phyloP scores from a whole-genome alignment of 2,329 filamentous ascomycete genomes.

The Piedraia hortae region DNA sequence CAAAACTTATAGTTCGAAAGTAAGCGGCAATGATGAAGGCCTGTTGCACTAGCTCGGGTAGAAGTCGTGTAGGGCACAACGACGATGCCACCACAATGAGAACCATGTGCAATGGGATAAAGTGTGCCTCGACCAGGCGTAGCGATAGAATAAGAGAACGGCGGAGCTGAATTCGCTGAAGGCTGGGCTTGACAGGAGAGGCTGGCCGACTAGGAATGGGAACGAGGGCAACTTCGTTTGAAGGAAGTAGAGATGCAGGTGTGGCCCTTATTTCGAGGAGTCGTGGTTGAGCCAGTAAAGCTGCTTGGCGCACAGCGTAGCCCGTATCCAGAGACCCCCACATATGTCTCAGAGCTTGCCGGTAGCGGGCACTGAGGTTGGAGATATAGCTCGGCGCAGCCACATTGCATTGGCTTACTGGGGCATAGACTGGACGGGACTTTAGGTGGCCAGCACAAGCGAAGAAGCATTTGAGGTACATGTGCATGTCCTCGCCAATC shows the following conservation, averaged over 20 bases:
- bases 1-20: slow-evolving; percentile 32
- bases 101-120: slow-evolving; percentile 39
- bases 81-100: slow-evolving; percentile 35
- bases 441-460: slow-evolving; percentile 41
- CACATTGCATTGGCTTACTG: slow-evolving; percentile 47
- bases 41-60: slow-evolving; percentile 28
- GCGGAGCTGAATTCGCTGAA: too few relatives aligned
- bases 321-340: slow-evolving; percentile 46
- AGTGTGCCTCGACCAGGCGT: slow-evolving; percentile 47
- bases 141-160: slow-evolving; percentile 32
- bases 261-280: slow-evolving; percentile 5
- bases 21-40: slow-evolving; percentile 32
- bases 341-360: slow-evolving; percentile 47
- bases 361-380: slow-evolving; percentile 38
- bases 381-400: slow-evolving; percentile 30
- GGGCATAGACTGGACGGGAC: slow-evolving; percentile 34
- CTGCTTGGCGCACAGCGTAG: slow-evolving; percentile 24
- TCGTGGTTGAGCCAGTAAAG: slow-evolving; percentile 4
- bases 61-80: slow-evolving; percentile 23
- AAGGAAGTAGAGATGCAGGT: slow-evolving; percentile 15
- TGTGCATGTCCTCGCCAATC: slow-evolving; percentile 50
- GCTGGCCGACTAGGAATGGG: too few relatives aligned
- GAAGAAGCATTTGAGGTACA: slow-evolving; percentile 57
- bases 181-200: too few relatives aligned
- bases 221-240: too few relatives aligned